Conservation (phyloP, 1,139 yeast species). For the Hyphopichia khmerensis region DNA sequence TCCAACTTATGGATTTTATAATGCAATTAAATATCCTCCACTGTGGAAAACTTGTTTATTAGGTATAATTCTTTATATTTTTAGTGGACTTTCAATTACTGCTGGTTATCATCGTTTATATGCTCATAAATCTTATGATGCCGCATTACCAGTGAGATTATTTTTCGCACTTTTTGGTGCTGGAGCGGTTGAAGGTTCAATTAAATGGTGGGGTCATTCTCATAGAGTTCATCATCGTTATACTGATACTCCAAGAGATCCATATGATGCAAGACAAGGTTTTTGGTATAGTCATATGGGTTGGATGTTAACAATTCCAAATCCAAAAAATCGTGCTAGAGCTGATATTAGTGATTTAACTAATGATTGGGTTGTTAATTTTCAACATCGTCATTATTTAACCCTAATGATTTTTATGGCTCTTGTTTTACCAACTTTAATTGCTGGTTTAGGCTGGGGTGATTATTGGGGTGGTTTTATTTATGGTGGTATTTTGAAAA, state of each 20-base stretch:
- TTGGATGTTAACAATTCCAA: slow-evolving; percentile 93
- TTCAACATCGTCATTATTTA: slow-evolving; percentile 92
- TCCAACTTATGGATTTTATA: slow-evolving; percentile 63
- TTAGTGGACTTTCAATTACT: slow-evolving; percentile 88
- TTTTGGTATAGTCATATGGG: slow-evolving; percentile 97
- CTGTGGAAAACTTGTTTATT: slow-evolving; percentile 58
- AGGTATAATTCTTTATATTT: slow-evolving; percentile 60
- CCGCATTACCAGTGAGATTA: slow-evolving; percentile 65
- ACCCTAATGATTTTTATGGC: slow-evolving; percentile 65
- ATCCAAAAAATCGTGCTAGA: slow-evolving; percentile 93
- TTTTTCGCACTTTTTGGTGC: slow-evolving; percentile 87
- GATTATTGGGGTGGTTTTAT: slow-evolving; percentile 92
- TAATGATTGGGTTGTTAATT: slow-evolving; percentile 84
- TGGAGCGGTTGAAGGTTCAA: slow-evolving; percentile 94
- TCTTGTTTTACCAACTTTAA: slow-evolving; percentile 67
- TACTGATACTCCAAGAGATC: slow-evolving; percentile 95
- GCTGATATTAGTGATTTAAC: slow-evolving; percentile 93
- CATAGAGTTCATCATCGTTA: slow-evolving; percentile 97
- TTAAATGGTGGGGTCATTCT: slow-evolving; percentile 98
- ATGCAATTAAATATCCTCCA: slow-evolving; percentile 52
- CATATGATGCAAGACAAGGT: slow-evolving; percentile 94
- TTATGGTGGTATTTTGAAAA: slow-evolving; percentile 85
- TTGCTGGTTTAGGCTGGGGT: slow-evolving; percentile 81
- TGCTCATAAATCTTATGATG: slow-evolving; percentile 86
- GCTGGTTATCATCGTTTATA: slow-evolving; percentile 76